Conservation (phyloP, 352 stramenopile genomes). For the Globisporangium apiculatum region DNA sequence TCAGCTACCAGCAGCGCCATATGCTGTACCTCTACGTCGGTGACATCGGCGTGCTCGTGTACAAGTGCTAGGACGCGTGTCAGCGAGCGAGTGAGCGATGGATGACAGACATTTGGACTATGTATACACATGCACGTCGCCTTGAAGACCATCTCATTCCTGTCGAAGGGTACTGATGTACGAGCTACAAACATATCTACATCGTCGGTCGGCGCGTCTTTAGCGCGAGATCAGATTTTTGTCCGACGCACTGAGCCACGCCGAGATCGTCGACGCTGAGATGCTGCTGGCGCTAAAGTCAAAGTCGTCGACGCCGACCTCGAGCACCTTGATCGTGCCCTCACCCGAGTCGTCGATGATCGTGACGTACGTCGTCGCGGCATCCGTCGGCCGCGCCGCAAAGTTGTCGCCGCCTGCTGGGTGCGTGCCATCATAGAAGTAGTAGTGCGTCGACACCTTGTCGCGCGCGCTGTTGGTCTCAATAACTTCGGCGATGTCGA, state of each 20-base stretch:
- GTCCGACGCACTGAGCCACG: conserved; percentile 30
- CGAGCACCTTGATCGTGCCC: conserved; percentile 36
- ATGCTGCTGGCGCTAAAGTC: conserved; percentile 26
- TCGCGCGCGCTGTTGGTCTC: conserved; percentile 46
- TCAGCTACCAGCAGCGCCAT: conserved; percentile 94
- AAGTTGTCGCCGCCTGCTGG: conserved; percentile 38
- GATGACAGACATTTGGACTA: too few relatives aligned
- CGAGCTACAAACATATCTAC: too few relatives aligned
- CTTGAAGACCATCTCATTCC: too few relatives aligned
- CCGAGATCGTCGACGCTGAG: conserved; percentile 19
- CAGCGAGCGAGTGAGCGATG: too few relatives aligned
- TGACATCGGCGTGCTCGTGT: conserved; percentile 92
- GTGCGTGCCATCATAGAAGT: conserved; percentile 54
- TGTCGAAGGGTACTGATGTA: too few relatives aligned
- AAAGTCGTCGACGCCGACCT: conserved; percentile 34
- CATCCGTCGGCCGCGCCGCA: conserved; percentile 21
- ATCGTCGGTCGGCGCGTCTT: neutral
- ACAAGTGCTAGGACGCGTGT: conserved; percentile 82
- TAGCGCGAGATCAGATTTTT: conserved; percentile 23
- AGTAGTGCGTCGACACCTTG: conserved; percentile 67
- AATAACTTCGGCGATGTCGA: conserved; percentile 69
- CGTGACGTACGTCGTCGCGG: conserved; percentile 35
- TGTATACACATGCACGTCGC: too few relatives aligned
- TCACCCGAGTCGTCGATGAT: conserved; percentile 37
- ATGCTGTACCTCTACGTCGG: conserved; percentile 94